Base-by-base conservation (phyloP, 2,329 filamentous ascomycete genomes). In the Diaporthe aspalathi region DNA sequence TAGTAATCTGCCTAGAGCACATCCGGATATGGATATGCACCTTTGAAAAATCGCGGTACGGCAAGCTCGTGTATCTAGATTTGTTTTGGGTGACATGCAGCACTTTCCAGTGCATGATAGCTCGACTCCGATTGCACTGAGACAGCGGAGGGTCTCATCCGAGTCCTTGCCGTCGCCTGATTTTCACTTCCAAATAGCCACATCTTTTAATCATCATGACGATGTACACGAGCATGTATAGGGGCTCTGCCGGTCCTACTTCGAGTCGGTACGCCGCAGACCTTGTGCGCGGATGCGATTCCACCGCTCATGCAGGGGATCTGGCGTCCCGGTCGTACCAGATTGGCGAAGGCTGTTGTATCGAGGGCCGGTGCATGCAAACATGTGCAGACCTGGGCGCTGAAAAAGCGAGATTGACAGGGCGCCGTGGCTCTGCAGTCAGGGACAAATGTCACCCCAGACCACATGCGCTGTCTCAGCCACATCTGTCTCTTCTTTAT, bases 331-430 rank as follows among this genome's bases (percentile, higher is more conserved):
- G 50, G 68, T 73, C 20, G 47, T 45, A 73, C 71, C 40, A 73
- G 71, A 73, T 73, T 71, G 47, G 71, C 71, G 71, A 73, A 49
- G 62, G 47, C 68, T 62, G 53, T 72, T 72, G 60, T 38, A 20
- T 63, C n/a, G 62, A 56, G 17, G 27, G 40, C 47, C 27, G 22
- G 45, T 40, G n/a, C 17, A 50, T 47, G 53, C 20, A 56, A 47
- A 54, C n/a, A 40, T 16, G n/a, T 70, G 52, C 27, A 69, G 57
- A 72, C 57, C 52, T 63, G 81, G 81, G 74, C 79, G 73, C 73
- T 79, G 57, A 17, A 9, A 67, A 63, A 71, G 71, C 68, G 71
- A 72, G 67, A 72, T 70, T 72, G 70, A 72, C 70, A 72, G 47
- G 60, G 43, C 67, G 70, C 70, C 70, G 53, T 70, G 67, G 67